Percentiles rank a stretch among this genome's conserved stretches.
Evolutionary conservation across 345 rosid species (phyloP).

Genomic region (Eucalyptus viminalis): DNA sequence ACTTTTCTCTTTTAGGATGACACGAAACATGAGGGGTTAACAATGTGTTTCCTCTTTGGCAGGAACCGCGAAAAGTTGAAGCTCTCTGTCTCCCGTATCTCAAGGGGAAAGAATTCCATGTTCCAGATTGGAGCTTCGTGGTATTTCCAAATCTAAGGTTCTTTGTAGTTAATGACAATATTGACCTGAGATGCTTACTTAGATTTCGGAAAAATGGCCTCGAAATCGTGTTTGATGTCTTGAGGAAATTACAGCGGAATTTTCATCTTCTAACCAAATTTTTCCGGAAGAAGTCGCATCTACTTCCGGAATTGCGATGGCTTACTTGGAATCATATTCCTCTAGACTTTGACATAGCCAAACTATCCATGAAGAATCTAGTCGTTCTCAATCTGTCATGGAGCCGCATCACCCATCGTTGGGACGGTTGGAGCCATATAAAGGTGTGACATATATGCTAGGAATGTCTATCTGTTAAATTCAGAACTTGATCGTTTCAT

Average conservation of each 20-base stretch:
- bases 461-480: not conserved
- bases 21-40: not conserved
- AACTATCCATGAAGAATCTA: not conserved
- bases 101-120: accelerated
- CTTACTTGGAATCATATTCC: not conserved
- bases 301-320: not conserved
- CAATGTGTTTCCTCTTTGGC: not conserved
- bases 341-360: not conserved
- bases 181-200: no score
- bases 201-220: no score
- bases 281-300: not conserved
- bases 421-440: not conserved
- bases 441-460: not conserved
- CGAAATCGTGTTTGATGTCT: no score
- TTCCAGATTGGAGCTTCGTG: not conserved
- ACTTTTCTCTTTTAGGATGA: not conserved
- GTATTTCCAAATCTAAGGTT: not conserved
- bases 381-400: not conserved
- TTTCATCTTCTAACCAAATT: not conserved
- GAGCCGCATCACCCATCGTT: not conserved
- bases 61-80: not conserved
- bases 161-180: not conserved
- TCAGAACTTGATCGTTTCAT: not conserved
- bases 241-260: not conserved
- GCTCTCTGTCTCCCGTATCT: accelerated